phyloP scores from a whole-genome alignment of 805 yeast genomes.

The Starmerella gropengiesseri region DNA sequence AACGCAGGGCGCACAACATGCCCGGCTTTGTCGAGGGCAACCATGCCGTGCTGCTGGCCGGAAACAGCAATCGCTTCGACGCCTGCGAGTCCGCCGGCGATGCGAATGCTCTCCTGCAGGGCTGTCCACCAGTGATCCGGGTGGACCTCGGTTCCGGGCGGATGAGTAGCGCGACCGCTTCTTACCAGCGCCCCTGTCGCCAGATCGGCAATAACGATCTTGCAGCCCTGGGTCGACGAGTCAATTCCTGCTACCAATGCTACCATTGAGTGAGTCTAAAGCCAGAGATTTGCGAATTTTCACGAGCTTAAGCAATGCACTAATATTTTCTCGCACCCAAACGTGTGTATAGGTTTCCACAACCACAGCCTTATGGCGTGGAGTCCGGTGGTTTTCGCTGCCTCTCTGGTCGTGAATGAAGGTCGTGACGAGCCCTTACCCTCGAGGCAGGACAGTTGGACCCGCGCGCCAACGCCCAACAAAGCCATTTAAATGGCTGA shows the following conservation, averaged over 20 bases:
- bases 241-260: constrained; percentile 24
- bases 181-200: constrained; percentile 18
- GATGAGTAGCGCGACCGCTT: constrained; percentile 20
- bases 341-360: too few species aligned
- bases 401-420: too few species aligned
- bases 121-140: constrained; percentile 24
- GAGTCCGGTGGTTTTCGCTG: too few species aligned
- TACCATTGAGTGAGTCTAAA: neutral
- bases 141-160: constrained; percentile 24
- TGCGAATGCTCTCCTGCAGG: constrained; percentile 14
- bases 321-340: too few species aligned
- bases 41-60: constrained; percentile 26
- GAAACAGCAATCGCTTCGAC: constrained; percentile 23
- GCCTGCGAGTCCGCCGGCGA: constrained; percentile 23
- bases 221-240: constrained; percentile 26
- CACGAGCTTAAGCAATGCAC: too few species aligned
- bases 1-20: constrained; percentile 22
- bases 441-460: too few species aligned
- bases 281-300: neutral
- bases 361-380: too few species aligned
- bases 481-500: too few species aligned
- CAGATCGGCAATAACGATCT: constrained; percentile 19
- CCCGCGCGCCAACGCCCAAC: too few species aligned
- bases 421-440: too few species aligned
- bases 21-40: constrained; percentile 19